Percentiles rank a stretch among this genome's conserved stretches.
phyloP scores from a whole-genome alignment of 768 basidiomycete species.

The Agrocybe praecox region DNA sequence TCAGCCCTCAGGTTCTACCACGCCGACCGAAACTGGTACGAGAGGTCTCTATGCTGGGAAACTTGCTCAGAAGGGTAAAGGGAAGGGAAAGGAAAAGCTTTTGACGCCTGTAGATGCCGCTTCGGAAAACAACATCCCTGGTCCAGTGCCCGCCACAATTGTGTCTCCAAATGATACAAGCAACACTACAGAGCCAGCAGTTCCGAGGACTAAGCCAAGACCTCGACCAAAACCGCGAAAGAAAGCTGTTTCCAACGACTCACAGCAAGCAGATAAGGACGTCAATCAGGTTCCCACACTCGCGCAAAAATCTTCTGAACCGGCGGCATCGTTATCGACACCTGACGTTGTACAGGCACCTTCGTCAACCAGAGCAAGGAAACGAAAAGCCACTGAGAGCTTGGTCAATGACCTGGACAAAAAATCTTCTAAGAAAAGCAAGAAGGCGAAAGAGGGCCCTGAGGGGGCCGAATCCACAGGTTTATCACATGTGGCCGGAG shows the following conservation, averaged over 20 bases:
- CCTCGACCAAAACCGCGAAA: slow-evolving; percentile 24
- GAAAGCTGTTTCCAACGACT: slow-evolving; percentile 19
- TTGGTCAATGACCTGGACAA: background rate
- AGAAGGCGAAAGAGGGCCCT: background rate
- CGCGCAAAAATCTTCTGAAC: background rate
- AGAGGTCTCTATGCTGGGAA: background rate
- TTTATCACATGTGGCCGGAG: background rate
- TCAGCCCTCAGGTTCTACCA: background rate
- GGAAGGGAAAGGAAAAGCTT: background rate
- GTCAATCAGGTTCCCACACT: background rate
- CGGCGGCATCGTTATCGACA: background rate
- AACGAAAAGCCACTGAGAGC: slow-evolving; percentile 9
- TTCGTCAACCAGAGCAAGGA: slow-evolving; percentile 7
- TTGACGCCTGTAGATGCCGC: background rate
- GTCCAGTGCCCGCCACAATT: background rate
- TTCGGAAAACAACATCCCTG: background rate
- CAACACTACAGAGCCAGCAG: background rate
- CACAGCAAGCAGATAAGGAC: background rate
- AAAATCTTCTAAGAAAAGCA: background rate
- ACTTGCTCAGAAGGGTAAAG: background rate
- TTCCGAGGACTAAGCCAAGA: slow-evolving; percentile 18
- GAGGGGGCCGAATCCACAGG: background rate
- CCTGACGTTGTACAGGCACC: background rate
- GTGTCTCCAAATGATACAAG: background rate
- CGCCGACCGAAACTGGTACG: background rate